Evolutionary conservation across 2,329 filamentous ascomycete species (phyloP), one percentile per base, ranked within the genome.

Genomic region (Monosporascus sp.): DNA sequence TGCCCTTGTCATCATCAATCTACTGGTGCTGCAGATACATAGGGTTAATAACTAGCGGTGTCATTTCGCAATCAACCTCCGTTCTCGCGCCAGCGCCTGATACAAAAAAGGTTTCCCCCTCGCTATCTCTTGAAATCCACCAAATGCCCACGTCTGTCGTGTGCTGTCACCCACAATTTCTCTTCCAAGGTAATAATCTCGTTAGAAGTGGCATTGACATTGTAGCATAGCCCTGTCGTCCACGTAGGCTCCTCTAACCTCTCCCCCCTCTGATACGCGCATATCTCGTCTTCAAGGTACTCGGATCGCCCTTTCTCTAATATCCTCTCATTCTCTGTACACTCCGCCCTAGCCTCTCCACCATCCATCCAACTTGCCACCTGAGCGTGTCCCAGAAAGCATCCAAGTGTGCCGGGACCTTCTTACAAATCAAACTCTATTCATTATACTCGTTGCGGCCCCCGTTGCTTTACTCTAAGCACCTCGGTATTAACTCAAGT

Each of bases 401-500:
- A 34, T 34, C 31, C 31, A 41, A 20, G 38, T 41, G 38, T 41
- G 38, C 38, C 38, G 24, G 6, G 24, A 26, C n/a, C 14, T 27
- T 46, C 19, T 46, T 49, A 19, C 46, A 34, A 52, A 51, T 49
- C 43, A 36, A 49, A 50, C 44, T 51, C 47, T 49, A 43, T 45
- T 52, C 47, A 40, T 52, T 47, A 40, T 49, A 17, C 31, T 53
- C 46, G 51, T 27, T 45, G 47, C 43, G 51, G 52, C 22, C 41
- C 46, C 50, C 31, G n/a, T 27, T 47, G 48, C 40, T 54, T 49
- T 47, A 48, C 49, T 49, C 22, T 31, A 36, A n/a, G 52, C 52
- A 38, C 51, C 40, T 41, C 41, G 46, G 49, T 49, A 24, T 36
- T 19, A 48, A 14, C 44, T 57, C 50, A 57, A 66, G 49, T 37